Evolutionary conservation across 129 eudicot genomes (phyloP).

Genomic region (Flaveria robusta): DNA sequence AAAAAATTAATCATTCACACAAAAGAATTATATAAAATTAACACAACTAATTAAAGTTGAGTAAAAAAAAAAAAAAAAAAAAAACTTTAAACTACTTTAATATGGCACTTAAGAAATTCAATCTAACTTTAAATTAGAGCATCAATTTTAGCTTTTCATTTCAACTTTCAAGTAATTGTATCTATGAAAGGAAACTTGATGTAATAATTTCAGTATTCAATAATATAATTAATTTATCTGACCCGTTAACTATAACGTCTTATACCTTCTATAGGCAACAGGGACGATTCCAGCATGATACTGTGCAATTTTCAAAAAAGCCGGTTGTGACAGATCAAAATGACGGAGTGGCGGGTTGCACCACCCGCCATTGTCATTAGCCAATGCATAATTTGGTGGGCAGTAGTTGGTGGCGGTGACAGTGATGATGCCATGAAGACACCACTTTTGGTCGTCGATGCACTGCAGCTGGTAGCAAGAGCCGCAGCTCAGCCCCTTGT

Average conservation of each 20-base stretch:
- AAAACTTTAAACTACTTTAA: no score
- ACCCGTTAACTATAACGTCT: no score
- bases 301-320: conserved; percentile 55
- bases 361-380: conserved; percentile 75
- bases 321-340: conserved; percentile 67
- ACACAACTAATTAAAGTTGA: no score
- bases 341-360: conserved; percentile 76
- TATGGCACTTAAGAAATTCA: no score
- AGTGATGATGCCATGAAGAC: conserved; percentile 50
- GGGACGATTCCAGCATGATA: conserved; percentile 73
- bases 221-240: neutral
- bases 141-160: no score
- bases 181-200: no score
- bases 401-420: conserved; percentile 76
- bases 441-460: conserved; percentile 54
- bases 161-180: no score
- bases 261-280: conserved; percentile 54
- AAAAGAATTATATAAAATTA: no score
- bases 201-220: no score
- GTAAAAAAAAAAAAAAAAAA: no score
- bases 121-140: no score
- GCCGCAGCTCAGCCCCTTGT: conserved; percentile 60
- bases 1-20: no score
- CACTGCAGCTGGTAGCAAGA: conserved; percentile 62
- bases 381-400: conserved; percentile 68